These are phyloP conservation scores for Geranomyces variabilis DNA, from an alignment of 192 early-diverging fungal species.

Conservation along the genomic window DNA sequence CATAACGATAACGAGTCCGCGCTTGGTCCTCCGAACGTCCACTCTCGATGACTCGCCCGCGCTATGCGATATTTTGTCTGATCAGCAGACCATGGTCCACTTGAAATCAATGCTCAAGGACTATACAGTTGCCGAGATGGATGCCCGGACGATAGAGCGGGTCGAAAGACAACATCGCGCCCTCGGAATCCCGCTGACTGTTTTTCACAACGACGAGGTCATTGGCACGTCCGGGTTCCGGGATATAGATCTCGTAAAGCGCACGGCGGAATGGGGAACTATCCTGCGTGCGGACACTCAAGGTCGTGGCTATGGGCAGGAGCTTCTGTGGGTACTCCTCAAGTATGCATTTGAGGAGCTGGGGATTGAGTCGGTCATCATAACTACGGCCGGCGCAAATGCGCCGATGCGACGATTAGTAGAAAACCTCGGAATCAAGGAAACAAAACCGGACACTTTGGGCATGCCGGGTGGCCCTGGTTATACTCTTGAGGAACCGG, in stretches of 20 bases:
- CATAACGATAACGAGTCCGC: not conserved
- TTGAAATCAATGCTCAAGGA: not conserved
- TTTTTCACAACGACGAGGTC: constrained; percentile 3
- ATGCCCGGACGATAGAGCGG: not conserved
- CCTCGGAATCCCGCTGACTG: not conserved
- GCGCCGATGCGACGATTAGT: constrained; percentile 7
- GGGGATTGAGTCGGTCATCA: constrained; percentile 5
- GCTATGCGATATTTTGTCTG: not conserved
- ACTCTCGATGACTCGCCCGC: not conserved
- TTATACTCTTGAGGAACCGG: not conserved
- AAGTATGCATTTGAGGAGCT: constrained; percentile 12
- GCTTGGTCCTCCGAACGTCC: not conserved
- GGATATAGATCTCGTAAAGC: not conserved
- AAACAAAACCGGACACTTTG: not conserved
- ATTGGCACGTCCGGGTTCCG: constrained; percentile 20
- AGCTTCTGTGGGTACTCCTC: not conserved
- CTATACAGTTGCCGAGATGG: not conserved
- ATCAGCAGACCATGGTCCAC: not conserved
- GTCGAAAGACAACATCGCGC: not conserved
- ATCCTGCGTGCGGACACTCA: not conserved
- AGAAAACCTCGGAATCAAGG: not conserved
- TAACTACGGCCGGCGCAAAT: constrained; percentile 1
- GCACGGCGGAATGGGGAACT: constrained; percentile 2
- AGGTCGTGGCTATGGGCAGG: constrained; percentile 10
- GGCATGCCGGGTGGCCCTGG: not conserved